Percentiles rank a stretch among this genome's conserved stretches.
Evolutionary conservation across 225 moss, liverwort and hornwort genomes (phyloP).

Genomic region (Polytrichum commune): DNA sequence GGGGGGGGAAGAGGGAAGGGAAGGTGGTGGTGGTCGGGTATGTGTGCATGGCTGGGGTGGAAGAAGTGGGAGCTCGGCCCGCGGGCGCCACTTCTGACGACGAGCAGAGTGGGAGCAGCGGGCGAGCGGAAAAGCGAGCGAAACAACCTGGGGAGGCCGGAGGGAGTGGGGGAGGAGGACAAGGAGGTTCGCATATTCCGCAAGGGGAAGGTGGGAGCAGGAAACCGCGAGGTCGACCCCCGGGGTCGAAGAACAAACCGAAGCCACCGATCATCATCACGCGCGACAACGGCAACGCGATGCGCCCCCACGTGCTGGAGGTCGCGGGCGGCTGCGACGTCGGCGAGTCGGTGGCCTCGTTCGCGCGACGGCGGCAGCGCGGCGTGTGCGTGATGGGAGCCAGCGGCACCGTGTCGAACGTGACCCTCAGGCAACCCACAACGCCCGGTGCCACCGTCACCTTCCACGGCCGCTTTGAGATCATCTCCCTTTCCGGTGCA

Average conservation of each 20-base stretch:
- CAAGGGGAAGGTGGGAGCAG: constrained; percentile 22
- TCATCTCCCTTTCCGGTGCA: constrained; percentile 62
- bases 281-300: constrained; percentile 56
- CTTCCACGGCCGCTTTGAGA: constrained; percentile 69
- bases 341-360: constrained; percentile 60
- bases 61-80: constrained; percentile 50
- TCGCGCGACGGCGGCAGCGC: constrained; percentile 51
- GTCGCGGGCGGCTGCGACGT: constrained; percentile 65
- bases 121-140: constrained; percentile 53
- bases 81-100: constrained; percentile 58
- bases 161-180: constrained; percentile 11
- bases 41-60: constrained; percentile 69
- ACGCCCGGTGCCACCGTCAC: constrained; percentile 60
- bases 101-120: constrained; percentile 62
- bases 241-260: constrained; percentile 72
- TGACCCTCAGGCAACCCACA: constrained; percentile 56
- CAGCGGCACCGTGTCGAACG: constrained; percentile 66
- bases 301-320: constrained; percentile 65
- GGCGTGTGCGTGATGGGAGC: constrained; percentile 65
- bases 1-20: neutral
- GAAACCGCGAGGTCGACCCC: constrained; percentile 71
- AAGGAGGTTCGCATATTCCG: constrained; percentile 13
- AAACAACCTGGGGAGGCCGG: constrained; percentile 33
- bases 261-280: constrained; percentile 68
- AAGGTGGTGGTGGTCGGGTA: constrained; percentile 5